Conservation (phyloP, 306 rosid genomes). For the Cucurbita pepo region DNA sequence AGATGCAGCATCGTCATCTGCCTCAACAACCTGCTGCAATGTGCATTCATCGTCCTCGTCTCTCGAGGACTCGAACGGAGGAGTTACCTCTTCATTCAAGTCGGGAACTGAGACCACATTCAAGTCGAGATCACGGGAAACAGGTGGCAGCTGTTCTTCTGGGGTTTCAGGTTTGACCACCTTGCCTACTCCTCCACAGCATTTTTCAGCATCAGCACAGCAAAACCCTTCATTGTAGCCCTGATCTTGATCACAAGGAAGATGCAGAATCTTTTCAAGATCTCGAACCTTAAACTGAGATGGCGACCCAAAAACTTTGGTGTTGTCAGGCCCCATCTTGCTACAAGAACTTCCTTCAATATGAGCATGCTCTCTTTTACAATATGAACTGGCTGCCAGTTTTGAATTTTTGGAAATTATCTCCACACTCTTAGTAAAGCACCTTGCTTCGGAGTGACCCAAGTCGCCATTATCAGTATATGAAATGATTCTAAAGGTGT, state of each 20-base stretch:
- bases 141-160: slow-evolving; percentile 43
- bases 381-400: slow-evolving; percentile 18
- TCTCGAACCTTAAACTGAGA: slow-evolving; percentile 87
- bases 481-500: slow-evolving; percentile 73
- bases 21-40: slow-evolving; percentile 77
- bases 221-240: slow-evolving; percentile 63
- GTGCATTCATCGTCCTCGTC: slow-evolving; percentile 91
- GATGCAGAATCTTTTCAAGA: slow-evolving; percentile 65
- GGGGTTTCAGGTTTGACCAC: slow-evolving; percentile 36
- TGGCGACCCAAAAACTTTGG: slow-evolving; percentile 25
- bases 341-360: slow-evolving; percentile 36
- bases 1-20: slow-evolving; percentile 90
- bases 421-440: slow-evolving; percentile 90
- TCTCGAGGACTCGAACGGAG: slow-evolving; percentile 85
- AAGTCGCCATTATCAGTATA: slow-evolving; percentile 56
- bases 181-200: slow-evolving; percentile 53
- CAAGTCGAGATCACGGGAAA: slow-evolving; percentile 70
- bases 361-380: slow-evolving; percentile 26
- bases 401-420: slow-evolving; percentile 40
- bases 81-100: slow-evolving; percentile 87
- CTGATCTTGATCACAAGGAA: slow-evolving; percentile 78
- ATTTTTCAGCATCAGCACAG: slow-evolving; percentile 44
- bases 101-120: slow-evolving; percentile 86
- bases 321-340: slow-evolving; percentile 33
- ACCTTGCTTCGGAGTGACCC: slow-evolving; percentile 96